A percentile compares a stretch with the other conserved stretches of the same genome.
phyloP scores from a whole-genome alignment of 805 yeast species.

The Candida gorgasii region DNA sequence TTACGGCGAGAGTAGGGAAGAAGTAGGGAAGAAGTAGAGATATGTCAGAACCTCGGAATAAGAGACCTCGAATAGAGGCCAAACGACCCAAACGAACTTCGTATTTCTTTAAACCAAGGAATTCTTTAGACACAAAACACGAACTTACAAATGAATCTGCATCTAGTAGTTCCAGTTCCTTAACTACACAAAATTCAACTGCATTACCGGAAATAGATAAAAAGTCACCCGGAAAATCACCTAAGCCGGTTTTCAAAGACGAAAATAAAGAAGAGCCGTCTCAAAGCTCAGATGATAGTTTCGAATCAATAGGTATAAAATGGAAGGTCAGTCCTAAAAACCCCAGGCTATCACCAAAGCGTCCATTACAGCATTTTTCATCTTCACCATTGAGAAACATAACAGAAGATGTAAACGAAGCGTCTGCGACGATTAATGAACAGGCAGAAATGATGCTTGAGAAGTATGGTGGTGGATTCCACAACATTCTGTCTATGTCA shows the following conservation, averaged over 20 bases:
- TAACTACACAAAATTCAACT: no score
- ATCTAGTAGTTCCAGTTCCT: background rate
- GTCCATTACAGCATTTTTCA: constrained; percentile 29
- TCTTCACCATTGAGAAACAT: constrained; percentile 42
- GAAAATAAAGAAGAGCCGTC: background rate
- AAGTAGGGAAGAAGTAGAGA: no score
- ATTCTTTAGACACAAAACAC: background rate
- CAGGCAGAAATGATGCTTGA: constrained; percentile 38
- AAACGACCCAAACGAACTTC: constrained; percentile 23
- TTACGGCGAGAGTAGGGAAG: no score
- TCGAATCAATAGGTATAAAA: constrained; percentile 37
- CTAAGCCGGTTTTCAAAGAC: background rate
- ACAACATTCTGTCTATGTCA: constrained; percentile 22
- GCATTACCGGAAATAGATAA: background rate
- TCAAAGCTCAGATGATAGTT: constrained; percentile 45
- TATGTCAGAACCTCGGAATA: background rate
- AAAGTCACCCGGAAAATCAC: background rate
- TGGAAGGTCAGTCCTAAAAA: constrained; percentile 46
- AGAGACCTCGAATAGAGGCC: background rate
- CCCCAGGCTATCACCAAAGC: constrained; percentile 25
- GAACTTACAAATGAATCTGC: background rate
- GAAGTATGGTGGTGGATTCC: constrained; percentile 44
- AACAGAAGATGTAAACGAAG: constrained; percentile 2
- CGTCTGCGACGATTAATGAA: constrained; percentile 27
- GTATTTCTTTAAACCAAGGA: constrained; percentile 18